Evolutionary conservation across 345 rosid genomes (phyloP), one percentile per base, ranked within the genome.

Genomic region (Combretum micranthum): DNA sequence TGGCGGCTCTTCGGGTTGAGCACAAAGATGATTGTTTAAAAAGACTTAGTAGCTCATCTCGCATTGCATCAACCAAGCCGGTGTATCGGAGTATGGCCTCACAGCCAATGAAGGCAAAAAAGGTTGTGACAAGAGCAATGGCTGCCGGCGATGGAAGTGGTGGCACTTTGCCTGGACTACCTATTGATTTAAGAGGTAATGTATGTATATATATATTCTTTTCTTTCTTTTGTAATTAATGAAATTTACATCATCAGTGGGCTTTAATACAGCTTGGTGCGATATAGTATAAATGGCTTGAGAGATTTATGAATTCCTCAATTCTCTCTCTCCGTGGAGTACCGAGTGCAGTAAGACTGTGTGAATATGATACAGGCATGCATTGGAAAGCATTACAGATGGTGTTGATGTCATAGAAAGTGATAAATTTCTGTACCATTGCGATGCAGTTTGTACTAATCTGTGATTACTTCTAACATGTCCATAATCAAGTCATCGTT

Each of bases 141-240:
- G 43, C 56, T 26, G 15, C 59, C 9, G 47, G 4, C 11, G 23
- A 49, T 50, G 68, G 17, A 7, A 64, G 56, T 50, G 12, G 47
- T 50, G 8, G 42, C 49, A 76, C 82, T 57, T 58, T 78, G 56
- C 64, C 74, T 0, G 85, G 83, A 68, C 49, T 83, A 71, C 82
- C 82, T 52, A 39, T 76, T 74, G 85, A 83, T 68, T 72, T 83
- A 54, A 73, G 79, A 75, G 85, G 85, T 80, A 13, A 1, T 20
- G 19, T 13, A 45, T 26, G n/a, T 47, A n/a, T 37, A 18, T 43
- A n/a, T 22, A n/a, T 32, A 32, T 5, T 22, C 25, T 47, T 20
- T 57, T 46, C 5, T 3, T 47, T 58, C 44, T 45, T 15, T 22
- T 47, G 62, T 47, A 42, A 16, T 12, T 4, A 37, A 26, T 39